phyloP scores from a whole-genome alignment of 441 rosid genomes.

The Cnidoscolus chayamansa region DNA sequence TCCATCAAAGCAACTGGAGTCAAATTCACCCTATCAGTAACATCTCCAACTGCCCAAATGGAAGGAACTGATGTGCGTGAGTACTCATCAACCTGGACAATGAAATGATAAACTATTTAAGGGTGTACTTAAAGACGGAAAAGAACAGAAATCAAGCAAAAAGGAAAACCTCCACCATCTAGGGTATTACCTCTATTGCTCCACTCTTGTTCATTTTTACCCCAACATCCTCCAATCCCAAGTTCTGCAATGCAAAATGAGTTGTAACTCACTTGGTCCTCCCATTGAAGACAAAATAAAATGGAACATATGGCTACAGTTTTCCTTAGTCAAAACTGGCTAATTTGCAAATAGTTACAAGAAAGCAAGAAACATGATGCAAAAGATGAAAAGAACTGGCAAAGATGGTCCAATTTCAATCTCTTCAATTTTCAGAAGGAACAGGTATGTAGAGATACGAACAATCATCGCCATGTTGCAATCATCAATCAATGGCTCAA shows the following conservation, averaged over 20 bases:
- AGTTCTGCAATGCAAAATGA: conserved; percentile 52
- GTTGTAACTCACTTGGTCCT: conserved; percentile 12
- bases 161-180: neutral
- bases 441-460: neutral
- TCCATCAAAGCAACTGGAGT: conserved; percentile 99
- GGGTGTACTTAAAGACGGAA: neutral
- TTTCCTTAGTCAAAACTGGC: too few relatives aligned
- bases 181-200: conserved; percentile 69
- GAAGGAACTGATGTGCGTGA: conserved; percentile 78
- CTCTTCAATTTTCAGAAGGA: neutral
- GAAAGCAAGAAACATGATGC: conserved; percentile 11
- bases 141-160: conserved; percentile 13
- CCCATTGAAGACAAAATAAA: neutral
- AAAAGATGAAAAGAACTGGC: conserved; percentile 4
- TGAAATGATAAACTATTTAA: conserved; percentile 21
- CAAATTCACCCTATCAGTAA: conserved; percentile 83
- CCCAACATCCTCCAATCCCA: conserved; percentile 76
- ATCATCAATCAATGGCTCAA: neutral
- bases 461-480: neutral
- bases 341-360: neutral
- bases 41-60: conserved; percentile 96
- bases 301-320: neutral
- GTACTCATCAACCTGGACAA: conserved; percentile 78
- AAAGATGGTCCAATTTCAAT: neutral
- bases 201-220: conserved; percentile 67